These are phyloP conservation scores for Dothideomycetidae sp. DNA, from an alignment of 2,329 filamentous ascomycete genomes.

Conservation along the genomic window DNA sequence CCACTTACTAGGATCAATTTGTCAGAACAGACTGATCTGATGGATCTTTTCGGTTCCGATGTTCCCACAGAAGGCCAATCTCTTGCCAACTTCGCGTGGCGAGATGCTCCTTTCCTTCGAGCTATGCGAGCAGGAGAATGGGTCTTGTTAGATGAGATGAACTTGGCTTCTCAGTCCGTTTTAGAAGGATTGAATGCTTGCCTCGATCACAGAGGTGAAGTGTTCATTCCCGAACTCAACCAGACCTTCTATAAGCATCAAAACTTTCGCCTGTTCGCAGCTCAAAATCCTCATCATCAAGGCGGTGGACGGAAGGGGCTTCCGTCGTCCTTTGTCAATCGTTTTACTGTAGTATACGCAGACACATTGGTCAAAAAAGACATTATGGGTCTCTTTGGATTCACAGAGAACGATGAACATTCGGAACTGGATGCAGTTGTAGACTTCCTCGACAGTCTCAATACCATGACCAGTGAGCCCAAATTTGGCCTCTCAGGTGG, in stretches of 20 bases:
- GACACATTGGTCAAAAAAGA: constrained; percentile 76
- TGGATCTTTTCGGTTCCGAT: constrained; percentile 94
- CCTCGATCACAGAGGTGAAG: constrained; percentile 87
- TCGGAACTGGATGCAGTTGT: constrained; percentile 48
- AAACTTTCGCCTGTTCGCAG: constrained; percentile 86
- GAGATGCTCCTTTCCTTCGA: constrained; percentile 85
- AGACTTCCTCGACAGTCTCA: constrained; percentile 61
- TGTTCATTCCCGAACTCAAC: constrained; percentile 89
- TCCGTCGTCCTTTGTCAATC: constrained; percentile 91
- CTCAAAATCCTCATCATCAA: constrained; percentile 95
- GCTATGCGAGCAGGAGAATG: constrained; percentile 96
- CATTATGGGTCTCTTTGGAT: constrained; percentile 64
- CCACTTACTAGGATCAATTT: constrained; percentile 88
- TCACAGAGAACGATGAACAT: constrained; percentile 55
- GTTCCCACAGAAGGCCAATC: constrained; percentile 87
- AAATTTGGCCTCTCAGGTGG: constrained; percentile 45
- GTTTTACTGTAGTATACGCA: constrained; percentile 94
- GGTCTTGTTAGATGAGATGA: constrained; percentile 98
- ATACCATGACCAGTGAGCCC: constrained; percentile 46
- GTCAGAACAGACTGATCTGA: constrained; percentile 93
- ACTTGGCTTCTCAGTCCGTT: constrained; percentile 89
- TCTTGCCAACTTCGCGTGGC: constrained; percentile 85
- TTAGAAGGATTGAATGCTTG: constrained; percentile 93
- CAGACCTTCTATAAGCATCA: constrained; percentile 84
- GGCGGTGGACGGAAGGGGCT: constrained; percentile 90